Conservation (phyloP, 306 rosid species). For the Fagus crenata region DNA sequence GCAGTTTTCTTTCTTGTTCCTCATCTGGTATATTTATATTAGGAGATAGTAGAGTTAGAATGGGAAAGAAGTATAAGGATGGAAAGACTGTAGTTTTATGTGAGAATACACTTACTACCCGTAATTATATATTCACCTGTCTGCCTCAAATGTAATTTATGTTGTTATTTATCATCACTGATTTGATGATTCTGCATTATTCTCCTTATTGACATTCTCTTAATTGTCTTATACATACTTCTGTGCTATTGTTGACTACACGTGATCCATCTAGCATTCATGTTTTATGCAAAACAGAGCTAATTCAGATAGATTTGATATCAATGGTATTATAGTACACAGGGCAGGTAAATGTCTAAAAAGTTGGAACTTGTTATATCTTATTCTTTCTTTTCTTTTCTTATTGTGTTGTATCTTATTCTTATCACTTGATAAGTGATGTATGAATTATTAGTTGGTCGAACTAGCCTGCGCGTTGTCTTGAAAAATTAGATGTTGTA, state of each 20-base stretch:
- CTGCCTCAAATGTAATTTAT: slow-evolving; percentile 37
- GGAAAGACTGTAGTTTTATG: slow-evolving; percentile 41
- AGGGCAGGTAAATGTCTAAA: no score
- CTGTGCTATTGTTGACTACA: background rate
- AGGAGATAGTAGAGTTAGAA: slow-evolving; percentile 42
- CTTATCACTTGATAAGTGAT: no score
- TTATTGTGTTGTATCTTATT: no score
- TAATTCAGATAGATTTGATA: no score
- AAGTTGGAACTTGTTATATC: no score
- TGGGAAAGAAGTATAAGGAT: slow-evolving; percentile 28
- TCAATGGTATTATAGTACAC: no score
- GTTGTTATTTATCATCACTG: slow-evolving; percentile 8
- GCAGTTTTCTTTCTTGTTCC: slow-evolving; percentile 42
- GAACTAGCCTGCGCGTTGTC: no score
- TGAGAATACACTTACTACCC: slow-evolving; percentile 32
- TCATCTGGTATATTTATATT: slow-evolving; percentile 34
- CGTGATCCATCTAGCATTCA: no score
- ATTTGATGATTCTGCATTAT: slow-evolving; percentile 15
- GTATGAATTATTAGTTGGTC: no score
- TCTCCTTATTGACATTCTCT: background rate
- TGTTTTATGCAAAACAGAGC: no score
- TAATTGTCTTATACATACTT: background rate
- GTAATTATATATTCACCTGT: slow-evolving; percentile 23
- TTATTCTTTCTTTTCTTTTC: no score
- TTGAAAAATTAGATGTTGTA: no score